Evolutionary conservation across 2,329 filamentous ascomycete species (phyloP).

Genomic region (Celoporthe dispersa): DNA sequence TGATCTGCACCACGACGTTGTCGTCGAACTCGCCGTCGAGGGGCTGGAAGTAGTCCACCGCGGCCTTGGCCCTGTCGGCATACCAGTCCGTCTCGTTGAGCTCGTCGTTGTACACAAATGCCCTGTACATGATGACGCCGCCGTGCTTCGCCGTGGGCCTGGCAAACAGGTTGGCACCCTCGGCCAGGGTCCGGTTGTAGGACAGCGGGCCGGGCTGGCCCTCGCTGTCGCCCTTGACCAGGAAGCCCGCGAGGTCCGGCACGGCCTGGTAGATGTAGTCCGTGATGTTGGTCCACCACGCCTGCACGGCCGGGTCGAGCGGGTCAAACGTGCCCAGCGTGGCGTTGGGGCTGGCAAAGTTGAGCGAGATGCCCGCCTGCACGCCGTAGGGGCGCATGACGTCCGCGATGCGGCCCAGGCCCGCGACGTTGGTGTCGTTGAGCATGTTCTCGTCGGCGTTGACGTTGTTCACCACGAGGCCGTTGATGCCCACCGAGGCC

Average conservation of each 20-base stretch:
- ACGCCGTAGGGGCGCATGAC: constrained; percentile 70
- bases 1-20: constrained; percentile 75
- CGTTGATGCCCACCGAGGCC: constrained; percentile 69
- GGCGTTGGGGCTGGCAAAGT: constrained; percentile 67
- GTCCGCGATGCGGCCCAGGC: constrained; percentile 66
- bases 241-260: constrained; percentile 70
- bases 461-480: constrained; percentile 71
- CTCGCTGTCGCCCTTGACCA: constrained; percentile 75
- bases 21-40: constrained; percentile 70
- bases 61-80: constrained; percentile 71
- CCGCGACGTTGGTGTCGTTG: constrained; percentile 60
- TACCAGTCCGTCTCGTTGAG: constrained; percentile 65
- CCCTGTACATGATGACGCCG: constrained; percentile 71
- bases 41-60: constrained; percentile 67
- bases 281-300: constrained; percentile 67
- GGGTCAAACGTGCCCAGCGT: constrained; percentile 68
- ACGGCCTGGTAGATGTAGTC: constrained; percentile 62
- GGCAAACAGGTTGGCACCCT: constrained; percentile 73
- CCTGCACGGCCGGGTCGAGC: constrained; percentile 60
- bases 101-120: constrained; percentile 69
- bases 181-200: constrained; percentile 70
- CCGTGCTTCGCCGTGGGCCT: constrained; percentile 59
- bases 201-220: constrained; percentile 71
- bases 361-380: constrained; percentile 66
- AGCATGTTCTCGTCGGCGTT: constrained; percentile 68